Evolutionary conservation across 805 yeast species (phyloP).

Genomic region (Candida incommunis): DNA sequence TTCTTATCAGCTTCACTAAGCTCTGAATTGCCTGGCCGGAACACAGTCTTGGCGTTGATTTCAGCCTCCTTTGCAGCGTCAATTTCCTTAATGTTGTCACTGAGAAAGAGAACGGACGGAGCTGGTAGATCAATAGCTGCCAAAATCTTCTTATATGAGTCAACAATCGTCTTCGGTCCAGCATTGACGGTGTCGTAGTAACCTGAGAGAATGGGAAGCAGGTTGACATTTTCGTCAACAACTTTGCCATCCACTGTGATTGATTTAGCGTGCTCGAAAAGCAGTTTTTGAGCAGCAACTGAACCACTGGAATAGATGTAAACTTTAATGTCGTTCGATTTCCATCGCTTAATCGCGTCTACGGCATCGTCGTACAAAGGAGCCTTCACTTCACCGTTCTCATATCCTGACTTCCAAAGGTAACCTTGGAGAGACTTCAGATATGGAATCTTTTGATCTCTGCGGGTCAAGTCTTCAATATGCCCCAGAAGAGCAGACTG

Average conservation of each 20-base stretch:
- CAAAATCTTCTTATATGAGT: slow-evolving; percentile 47
- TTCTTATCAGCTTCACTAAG: slow-evolving; percentile 7
- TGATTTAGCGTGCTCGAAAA: slow-evolving; percentile 31
- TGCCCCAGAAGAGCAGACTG: slow-evolving; percentile 28
- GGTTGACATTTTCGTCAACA: slow-evolving; percentile 29
- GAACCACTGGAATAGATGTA: slow-evolving; percentile 86
- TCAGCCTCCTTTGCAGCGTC: slow-evolving; percentile 62
- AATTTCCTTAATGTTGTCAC: slow-evolving; percentile 71
- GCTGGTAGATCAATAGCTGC: slow-evolving; percentile 22
- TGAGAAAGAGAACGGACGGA: slow-evolving; percentile 42
- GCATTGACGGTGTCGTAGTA: slow-evolving; percentile 79
- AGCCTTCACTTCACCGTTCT: slow-evolving; percentile 58
- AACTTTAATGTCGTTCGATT: slow-evolving; percentile 17
- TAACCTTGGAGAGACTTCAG: slow-evolving; percentile 72
- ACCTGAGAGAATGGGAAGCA: slow-evolving; percentile 41
- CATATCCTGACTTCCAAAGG: slow-evolving; percentile 73
- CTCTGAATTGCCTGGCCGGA: slow-evolving; percentile 59
- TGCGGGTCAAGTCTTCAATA: slow-evolving; percentile 40
- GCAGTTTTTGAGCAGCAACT: slow-evolving; percentile 68
- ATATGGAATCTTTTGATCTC: slow-evolving; percentile 64
- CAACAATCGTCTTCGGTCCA: slow-evolving; percentile 49
- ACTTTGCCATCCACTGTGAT: slow-evolving; percentile 7
- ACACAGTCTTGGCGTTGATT: slow-evolving; percentile 40
- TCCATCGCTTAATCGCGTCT: slow-evolving; percentile 34
- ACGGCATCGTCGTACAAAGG: slow-evolving; percentile 69